Evolutionary conservation across 2,329 filamentous ascomycete genomes (phyloP), one percentile per base, ranked within the genome.

Genomic region (Rachicladosporium sp.): DNA sequence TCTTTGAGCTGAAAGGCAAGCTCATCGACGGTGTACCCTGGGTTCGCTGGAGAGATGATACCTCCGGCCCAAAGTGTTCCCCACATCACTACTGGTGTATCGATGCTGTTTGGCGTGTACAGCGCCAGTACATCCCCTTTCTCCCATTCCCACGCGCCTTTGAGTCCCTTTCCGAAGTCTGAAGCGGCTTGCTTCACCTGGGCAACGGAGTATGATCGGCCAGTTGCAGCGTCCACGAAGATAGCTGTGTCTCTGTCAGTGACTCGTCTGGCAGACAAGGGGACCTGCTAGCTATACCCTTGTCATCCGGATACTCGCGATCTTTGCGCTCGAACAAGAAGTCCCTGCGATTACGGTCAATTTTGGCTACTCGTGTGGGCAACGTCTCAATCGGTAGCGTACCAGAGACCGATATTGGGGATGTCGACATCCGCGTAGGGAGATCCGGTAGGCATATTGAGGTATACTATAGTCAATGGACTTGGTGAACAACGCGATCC

Each of bases 41-140:
- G 87, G 55, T 95, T 95, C 3, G 85, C 87, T 0, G 88, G 86
- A n/a, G 80, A 86, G 8, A 85, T 65, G 37, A 85, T 67, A 23
- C 83, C 87, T 34, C 87, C 88, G 1, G 85, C 82, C 82, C 85
- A 95, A 48, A 82, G 76, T 7, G 76, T 71, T 21, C 87, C 88
- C 68, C 84, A 85, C 59, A 76, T 84, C 35, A 87, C 62, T 3
- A 80, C 68, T 0, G 85, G 80, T 0, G 80, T 85, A 58, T 95
- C 88, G 55, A 95, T 81, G 58, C 73, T 78, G 59, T 96, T 95
- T 21, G 87, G 83, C 3, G 84, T 80, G 67, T 81, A 94, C 39
- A 94, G 69, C 8, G 74, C 82, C 13, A 95, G 69, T 1, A 91
- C 83, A 57, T 95, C 84, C 52, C 83, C 82, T 56, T 82, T 87